Evolutionary conservation across 371 early-diverging fungal species (phyloP).

Genomic region (Haplosporangium sp.): DNA sequence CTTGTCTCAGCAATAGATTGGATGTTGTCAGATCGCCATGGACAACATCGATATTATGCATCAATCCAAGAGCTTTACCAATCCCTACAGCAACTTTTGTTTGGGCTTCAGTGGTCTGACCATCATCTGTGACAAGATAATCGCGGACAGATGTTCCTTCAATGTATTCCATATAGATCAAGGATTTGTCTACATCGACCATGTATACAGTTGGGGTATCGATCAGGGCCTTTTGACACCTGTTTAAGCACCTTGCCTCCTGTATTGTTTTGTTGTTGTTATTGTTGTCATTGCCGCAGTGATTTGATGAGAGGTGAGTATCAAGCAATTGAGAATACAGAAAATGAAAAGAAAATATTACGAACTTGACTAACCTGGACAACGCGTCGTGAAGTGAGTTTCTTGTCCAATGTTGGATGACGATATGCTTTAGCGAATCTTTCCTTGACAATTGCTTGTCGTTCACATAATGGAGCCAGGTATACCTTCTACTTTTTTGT

Average conservation of each 20-base stretch:
- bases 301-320: too few relatives aligned
- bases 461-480: constrained; percentile 60
- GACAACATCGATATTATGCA: constrained; percentile 91
- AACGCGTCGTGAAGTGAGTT: constrained; percentile 82
- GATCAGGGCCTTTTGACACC: constrained; percentile 79
- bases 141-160: constrained; percentile 82
- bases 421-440: constrained; percentile 93
- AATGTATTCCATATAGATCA: constrained; percentile 91
- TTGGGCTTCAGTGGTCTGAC: constrained; percentile 55
- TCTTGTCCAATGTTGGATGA: constrained; percentile 90
- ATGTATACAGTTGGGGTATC: constrained; percentile 87
- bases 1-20: constrained; percentile 86
- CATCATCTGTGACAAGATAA: constrained; percentile 61
- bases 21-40: constrained; percentile 99
- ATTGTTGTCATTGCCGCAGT: not conserved
- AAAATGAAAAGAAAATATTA: not conserved
- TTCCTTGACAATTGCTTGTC: constrained; percentile 78
- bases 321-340: not conserved
- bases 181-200: constrained; percentile 74
- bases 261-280: not conserved
- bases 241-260: constrained; percentile 85
- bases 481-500: constrained; percentile 62
- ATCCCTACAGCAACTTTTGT: constrained; percentile 64
- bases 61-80: constrained; percentile 79
- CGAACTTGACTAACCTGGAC: constrained; percentile 62